These are phyloP conservation scores for Globisporangium canariense DNA, from an alignment of 352 stramenopile genomes.

Conservation along the genomic window DNA sequence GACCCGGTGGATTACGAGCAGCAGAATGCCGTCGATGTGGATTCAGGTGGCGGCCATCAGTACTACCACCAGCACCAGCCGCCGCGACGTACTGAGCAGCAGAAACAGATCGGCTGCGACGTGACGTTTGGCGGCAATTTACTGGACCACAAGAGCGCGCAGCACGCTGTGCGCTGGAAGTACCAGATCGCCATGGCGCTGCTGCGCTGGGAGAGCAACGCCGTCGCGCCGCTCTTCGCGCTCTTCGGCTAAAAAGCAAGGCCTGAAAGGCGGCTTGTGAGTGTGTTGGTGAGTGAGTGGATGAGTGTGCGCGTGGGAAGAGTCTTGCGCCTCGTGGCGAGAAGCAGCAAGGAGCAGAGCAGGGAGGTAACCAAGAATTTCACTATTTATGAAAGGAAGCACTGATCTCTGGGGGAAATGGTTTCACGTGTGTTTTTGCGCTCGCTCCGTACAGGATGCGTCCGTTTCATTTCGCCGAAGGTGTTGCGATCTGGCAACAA, in stretches of 20 bases:
- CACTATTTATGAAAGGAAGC: conserved; percentile 10
- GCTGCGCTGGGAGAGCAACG: conserved; percentile 77
- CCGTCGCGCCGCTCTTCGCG: conserved; percentile 64
- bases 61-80: conserved; percentile 11
- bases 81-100: neutral
- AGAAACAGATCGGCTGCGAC: conserved; percentile 12
- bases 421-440: neutral
- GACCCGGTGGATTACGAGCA: conserved; percentile 26
- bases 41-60: neutral
- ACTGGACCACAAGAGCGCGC: conserved; percentile 42
- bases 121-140: conserved; percentile 61
- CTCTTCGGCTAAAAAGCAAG: conserved; percentile 40
- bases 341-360: neutral
- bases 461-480: neutral
- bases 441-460: neutral
- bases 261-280: too few species aligned
- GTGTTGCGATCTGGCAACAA: conserved; percentile 3
- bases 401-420: neutral
- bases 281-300: neutral
- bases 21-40: conserved; percentile 4
- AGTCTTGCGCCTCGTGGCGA: neutral
- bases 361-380: conserved; percentile 5
- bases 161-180: conserved; percentile 72
- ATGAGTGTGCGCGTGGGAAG: neutral
- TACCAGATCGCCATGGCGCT: conserved; percentile 81